Base-by-base conservation (phyloP, 768 basidiomycete species). In the Pleurotus tuoliensis region DNA sequence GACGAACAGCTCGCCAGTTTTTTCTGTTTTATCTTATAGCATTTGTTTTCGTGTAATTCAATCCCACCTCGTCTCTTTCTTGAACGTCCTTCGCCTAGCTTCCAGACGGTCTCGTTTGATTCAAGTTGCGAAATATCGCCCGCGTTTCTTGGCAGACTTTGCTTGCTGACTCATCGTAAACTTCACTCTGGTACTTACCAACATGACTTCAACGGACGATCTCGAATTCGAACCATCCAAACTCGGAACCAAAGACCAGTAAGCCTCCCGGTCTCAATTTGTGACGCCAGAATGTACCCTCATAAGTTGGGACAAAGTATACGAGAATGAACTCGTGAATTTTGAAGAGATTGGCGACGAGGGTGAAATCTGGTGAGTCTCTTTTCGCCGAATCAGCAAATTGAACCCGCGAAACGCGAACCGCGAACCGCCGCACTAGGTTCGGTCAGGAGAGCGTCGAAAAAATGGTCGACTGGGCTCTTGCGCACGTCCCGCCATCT, bases 201-300 rank as follows among this genome's bases (percentile, higher is more conserved):
- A 27, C 24, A 45, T 76, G 73, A 72, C 59, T 56, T 66, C 67
- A 5, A 59, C 69, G 20, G 82, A 84, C 43, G 77, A 22, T 3
- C 30, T 24, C 9, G 15, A 44, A 4, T 53, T 92, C 18, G 71
- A 77, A 20, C 82, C 91, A 1, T 92, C 92, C 2, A 82, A 82
- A 57, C 81, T 94, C 3, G 92, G 92, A 40, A 90, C 86, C 0
- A 92, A 87, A 71, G 79, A 84, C 60, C 82, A 93, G 91, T 92
- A 68, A 69, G 86, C 67, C 37, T 9, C 37, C 3, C 9, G 11
- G 3, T 34, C 30, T 34, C 7, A 34, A 34, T 34, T 24, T 9
- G 16, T 47, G 61, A 47, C 59, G 54, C 27, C 48, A 24, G 45
- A 25, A 25, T 54, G 37, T 52, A 43, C 30, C 34, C 30, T 44